phyloP scores from a whole-genome alignment of 768 basidiomycete genomes.

The Daedalea quercina region DNA sequence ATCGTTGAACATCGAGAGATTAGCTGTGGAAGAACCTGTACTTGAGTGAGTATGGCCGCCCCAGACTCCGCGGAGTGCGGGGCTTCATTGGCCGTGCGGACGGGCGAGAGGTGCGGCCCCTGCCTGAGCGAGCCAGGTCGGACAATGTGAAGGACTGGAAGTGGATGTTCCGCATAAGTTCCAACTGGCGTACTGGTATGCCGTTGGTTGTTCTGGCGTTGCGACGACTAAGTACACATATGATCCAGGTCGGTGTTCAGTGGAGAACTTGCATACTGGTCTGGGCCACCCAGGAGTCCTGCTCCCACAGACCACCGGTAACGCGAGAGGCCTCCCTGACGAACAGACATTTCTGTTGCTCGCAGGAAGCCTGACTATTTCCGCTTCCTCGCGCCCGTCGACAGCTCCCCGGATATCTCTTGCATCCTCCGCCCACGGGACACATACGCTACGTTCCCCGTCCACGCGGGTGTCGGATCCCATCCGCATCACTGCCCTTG shows the following conservation, averaged over 20 bases:
- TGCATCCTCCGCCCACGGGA: constrained; percentile 25
- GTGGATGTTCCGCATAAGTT: constrained; percentile 81
- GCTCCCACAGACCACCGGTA: background rate
- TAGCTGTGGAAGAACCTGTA: constrained; percentile 70
- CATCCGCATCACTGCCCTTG: constrained; percentile 53
- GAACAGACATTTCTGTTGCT: constrained; percentile 41
- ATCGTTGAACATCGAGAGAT: constrained; percentile 13
- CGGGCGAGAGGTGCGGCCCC: constrained; percentile 48
- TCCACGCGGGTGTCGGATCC: constrained; percentile 26
- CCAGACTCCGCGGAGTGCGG: constrained; percentile 58
- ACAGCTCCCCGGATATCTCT: constrained; percentile 31
- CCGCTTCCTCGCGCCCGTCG: constrained; percentile 38
- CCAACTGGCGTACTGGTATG: constrained; percentile 74
- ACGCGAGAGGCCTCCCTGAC: background rate
- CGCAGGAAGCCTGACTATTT: constrained; percentile 54
- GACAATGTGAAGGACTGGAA: constrained; percentile 61
- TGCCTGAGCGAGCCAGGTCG: constrained; percentile 45
- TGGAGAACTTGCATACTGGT: constrained; percentile 14
- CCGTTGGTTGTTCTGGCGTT: background rate
- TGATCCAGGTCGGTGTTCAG: constrained; percentile 55
- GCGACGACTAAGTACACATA: background rate
- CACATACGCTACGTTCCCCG: constrained; percentile 37
- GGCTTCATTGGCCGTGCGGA: constrained; percentile 54
- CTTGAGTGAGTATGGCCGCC: constrained; percentile 55
- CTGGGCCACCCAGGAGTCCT: background rate